Percentiles rank a stretch among this genome's conserved stretches.
Conservation (phyloP, 2,329 filamentous ascomycete genomes). For the Aspergillus piperis region DNA sequence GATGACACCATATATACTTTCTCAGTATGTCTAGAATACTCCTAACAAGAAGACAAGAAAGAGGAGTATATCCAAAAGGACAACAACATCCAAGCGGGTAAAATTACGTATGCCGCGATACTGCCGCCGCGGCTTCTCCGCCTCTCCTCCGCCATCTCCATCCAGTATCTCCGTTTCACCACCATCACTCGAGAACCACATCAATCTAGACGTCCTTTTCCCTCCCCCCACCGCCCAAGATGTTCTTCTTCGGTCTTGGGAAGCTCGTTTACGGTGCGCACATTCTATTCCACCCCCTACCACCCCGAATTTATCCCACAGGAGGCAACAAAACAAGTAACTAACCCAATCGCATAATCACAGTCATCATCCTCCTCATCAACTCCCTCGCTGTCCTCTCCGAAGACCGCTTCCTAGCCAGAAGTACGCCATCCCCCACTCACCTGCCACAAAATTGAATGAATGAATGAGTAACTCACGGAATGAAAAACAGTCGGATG, state of each 20-base stretch:
- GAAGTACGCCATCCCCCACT: conserved; percentile 55
- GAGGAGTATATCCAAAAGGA: background rate
- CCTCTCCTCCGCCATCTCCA: background rate
- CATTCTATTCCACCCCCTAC: background rate
- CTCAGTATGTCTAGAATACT: background rate
- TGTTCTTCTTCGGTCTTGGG: conserved; percentile 70
- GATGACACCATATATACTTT: conserved; percentile 2
- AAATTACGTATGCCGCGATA: background rate
- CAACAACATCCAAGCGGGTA: background rate
- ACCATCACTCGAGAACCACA: conserved; percentile 4
- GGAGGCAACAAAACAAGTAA: background rate
- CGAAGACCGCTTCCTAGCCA: conserved; percentile 88
- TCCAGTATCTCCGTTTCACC: background rate
- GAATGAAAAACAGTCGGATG: conserved; percentile 70
- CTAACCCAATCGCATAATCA: background rate
- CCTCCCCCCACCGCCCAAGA: conserved; percentile 41
- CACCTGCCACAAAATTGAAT: background rate
- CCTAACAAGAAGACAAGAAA: background rate
- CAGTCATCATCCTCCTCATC: conserved; percentile 81
- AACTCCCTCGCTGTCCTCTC: conserved; percentile 93
- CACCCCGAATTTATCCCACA: background rate
- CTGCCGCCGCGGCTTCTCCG: background rate
- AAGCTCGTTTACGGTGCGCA: conserved; percentile 71
- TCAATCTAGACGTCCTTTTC: conserved; percentile 6
- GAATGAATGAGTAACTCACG: background rate